These are phyloP conservation scores for Hypholoma sublateritium DNA, from an alignment of 768 basidiomycete species.

Conservation along the genomic window DNA sequence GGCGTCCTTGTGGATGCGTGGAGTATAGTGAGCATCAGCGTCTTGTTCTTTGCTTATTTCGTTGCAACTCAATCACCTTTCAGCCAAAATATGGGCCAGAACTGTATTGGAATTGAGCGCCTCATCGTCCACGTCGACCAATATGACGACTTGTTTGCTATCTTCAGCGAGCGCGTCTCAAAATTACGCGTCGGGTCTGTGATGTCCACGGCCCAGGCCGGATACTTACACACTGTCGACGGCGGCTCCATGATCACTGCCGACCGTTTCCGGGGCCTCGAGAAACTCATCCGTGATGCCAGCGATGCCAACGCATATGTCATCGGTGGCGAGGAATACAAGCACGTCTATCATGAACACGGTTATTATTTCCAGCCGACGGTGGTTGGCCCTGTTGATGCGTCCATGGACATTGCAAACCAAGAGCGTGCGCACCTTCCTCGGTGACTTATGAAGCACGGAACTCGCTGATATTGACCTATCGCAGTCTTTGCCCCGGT, in stretches of 20 bases:
- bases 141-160: slow-evolving; percentile 71
- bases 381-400: slow-evolving; percentile 75
- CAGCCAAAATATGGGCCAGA: slow-evolving; percentile 93
- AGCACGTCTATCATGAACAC: slow-evolving; percentile 65
- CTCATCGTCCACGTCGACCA: slow-evolving; percentile 81
- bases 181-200: slow-evolving; percentile 81
- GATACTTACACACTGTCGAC: slow-evolving; percentile 74
- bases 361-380: slow-evolving; percentile 89
- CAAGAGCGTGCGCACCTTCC: slow-evolving; percentile 64
- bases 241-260: slow-evolving; percentile 85
- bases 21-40: slow-evolving; percentile 70
- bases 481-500: slow-evolving; percentile 87
- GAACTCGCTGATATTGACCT: slow-evolving; percentile 4
- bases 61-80: not conserved
- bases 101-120: slow-evolving; percentile 96
- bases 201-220: slow-evolving; percentile 62
- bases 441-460: not conserved
- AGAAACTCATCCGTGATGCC: slow-evolving; percentile 70
- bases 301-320: slow-evolving; percentile 63
- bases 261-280: slow-evolving; percentile 68
- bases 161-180: slow-evolving; percentile 60
- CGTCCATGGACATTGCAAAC: slow-evolving; percentile 73
- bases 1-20: slow-evolving; percentile 84
- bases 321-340: slow-evolving; percentile 64
- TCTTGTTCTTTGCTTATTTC: not conserved